phyloP scores from a whole-genome alignment of 208 protist genomes.

The Phytomonas sp. region DNA sequence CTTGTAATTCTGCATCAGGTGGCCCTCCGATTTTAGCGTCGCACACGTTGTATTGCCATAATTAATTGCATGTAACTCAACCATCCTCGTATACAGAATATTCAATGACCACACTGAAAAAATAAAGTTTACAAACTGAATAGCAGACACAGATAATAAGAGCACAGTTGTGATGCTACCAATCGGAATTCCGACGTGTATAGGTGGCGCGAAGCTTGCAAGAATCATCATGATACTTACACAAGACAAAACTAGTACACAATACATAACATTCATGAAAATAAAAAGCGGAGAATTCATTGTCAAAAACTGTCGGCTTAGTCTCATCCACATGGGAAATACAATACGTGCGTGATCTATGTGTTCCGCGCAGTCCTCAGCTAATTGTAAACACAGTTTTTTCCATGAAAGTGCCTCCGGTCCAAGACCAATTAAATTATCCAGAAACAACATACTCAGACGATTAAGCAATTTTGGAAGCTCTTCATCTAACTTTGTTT shows the following conservation, averaged over 20 bases:
- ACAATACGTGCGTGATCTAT: conserved; percentile 41
- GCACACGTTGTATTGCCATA: not conserved
- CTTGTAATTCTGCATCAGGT: not conserved
- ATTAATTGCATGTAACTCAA: not conserved
- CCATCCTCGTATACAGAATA: conserved; percentile 2
- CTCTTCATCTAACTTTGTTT: conserved; percentile 31
- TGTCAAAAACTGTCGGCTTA: conserved; percentile 42
- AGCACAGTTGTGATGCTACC: conserved; percentile 39
- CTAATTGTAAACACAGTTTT: conserved; percentile 50
- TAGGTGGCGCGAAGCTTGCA: conserved; percentile 30
- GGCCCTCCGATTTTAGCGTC: not conserved
- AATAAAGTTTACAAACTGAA: conserved; percentile 6
- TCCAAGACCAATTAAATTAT: conserved; percentile 55
- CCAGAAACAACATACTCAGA: conserved; percentile 58
- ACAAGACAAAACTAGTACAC: conserved; percentile 32
- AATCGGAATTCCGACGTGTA: conserved; percentile 27
- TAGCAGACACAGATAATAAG: conserved; percentile 25
- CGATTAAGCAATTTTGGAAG: conserved; percentile 57
- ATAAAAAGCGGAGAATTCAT: conserved; percentile 23
- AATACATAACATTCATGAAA: conserved; percentile 38
- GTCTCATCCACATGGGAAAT: conserved; percentile 37
- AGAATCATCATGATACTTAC: conserved; percentile 43
- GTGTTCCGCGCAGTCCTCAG: conserved; percentile 60
- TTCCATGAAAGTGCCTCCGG: conserved; percentile 72
- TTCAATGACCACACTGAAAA: conserved; percentile 1